phyloP scores from a whole-genome alignment of 371 early-diverging fungal species.

The Phascolomyces articulosus region DNA sequence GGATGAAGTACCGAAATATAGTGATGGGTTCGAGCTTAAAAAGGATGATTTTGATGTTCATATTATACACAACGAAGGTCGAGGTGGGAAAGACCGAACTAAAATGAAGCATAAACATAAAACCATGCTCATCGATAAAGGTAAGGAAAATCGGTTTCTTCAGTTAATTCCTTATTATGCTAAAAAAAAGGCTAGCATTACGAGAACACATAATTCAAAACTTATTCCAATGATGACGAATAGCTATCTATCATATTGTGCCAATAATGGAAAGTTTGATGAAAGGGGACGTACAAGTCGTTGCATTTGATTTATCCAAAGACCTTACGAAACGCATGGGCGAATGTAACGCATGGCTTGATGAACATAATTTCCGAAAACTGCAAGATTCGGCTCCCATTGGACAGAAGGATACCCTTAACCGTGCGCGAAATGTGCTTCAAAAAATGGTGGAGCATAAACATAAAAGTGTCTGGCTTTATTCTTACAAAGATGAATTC shows the following conservation, averaged over 20 bases:
- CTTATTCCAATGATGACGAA: neutral
- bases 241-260: slow-evolving; percentile 59
- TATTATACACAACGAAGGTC: slow-evolving; percentile 42
- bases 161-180: slow-evolving; percentile 2
- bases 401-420: slow-evolving; percentile 41
- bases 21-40: slow-evolving; percentile 36
- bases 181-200: too few species aligned
- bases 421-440: slow-evolving; percentile 61
- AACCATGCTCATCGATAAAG: slow-evolving; percentile 71
- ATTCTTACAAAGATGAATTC: slow-evolving; percentile 71
- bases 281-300: slow-evolving; percentile 63
- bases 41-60: slow-evolving; percentile 46
- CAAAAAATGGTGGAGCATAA: slow-evolving; percentile 63
- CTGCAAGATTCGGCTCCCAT: slow-evolving; percentile 33
- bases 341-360: slow-evolving; percentile 63
- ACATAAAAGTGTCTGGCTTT: slow-evolving; percentile 72
- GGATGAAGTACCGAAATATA: slow-evolving; percentile 32
- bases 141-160: slow-evolving; percentile 28
- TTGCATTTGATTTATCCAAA: slow-evolving; percentile 70
- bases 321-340: slow-evolving; percentile 59
- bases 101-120: slow-evolving; percentile 75
- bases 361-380: slow-evolving; percentile 61
- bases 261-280: slow-evolving; percentile 58
- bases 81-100: slow-evolving; percentile 43
- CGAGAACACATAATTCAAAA: too few species aligned